phyloP scores from a whole-genome alignment of 352 stramenopile species.

The Halophytophthora batemanensis region DNA sequence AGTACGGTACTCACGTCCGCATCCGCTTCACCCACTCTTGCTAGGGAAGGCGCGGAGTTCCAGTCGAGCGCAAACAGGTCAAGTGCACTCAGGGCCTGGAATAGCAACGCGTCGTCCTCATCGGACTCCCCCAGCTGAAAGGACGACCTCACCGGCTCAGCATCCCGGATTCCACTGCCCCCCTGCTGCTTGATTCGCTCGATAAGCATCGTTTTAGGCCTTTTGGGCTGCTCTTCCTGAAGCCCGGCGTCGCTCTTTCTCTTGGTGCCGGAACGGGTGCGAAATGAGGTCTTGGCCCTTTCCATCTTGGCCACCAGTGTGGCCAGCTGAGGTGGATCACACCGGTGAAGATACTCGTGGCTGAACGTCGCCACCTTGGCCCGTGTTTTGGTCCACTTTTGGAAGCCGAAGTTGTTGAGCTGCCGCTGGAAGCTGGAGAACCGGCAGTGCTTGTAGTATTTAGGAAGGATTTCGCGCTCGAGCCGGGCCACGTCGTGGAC shows the following conservation, averaged over 20 bases:
- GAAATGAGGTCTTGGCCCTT: not conserved
- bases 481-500: conserved; percentile 73
- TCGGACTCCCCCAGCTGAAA: conserved; percentile 1
- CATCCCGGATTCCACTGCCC: not conserved
- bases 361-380: conserved; percentile 62
- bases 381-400: conserved; percentile 76
- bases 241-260: too few relatives aligned
- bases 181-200: conserved; percentile 10
- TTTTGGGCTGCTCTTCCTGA: too few relatives aligned
- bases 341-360: conserved; percentile 51
- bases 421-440: conserved; percentile 90
- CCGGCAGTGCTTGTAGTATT: conserved; percentile 84
- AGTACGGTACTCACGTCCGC: not conserved
- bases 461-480: conserved; percentile 55
- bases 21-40: not conserved
- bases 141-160: conserved; percentile 3
- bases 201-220: too few relatives aligned
- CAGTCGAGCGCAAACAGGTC: conserved; percentile 19
- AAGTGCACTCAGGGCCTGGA: conserved; percentile 10
- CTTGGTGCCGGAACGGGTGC: too few relatives aligned
- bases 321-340: conserved; percentile 23
- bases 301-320: conserved; percentile 13
- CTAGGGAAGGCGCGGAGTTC: conserved; percentile 2
- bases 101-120: conserved; percentile 7
- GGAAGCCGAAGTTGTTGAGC: conserved; percentile 91